Evolutionary conservation across 257 asterid species (phyloP), one percentile per base, ranked within the genome.

Genomic region (Asclepias syriaca): DNA sequence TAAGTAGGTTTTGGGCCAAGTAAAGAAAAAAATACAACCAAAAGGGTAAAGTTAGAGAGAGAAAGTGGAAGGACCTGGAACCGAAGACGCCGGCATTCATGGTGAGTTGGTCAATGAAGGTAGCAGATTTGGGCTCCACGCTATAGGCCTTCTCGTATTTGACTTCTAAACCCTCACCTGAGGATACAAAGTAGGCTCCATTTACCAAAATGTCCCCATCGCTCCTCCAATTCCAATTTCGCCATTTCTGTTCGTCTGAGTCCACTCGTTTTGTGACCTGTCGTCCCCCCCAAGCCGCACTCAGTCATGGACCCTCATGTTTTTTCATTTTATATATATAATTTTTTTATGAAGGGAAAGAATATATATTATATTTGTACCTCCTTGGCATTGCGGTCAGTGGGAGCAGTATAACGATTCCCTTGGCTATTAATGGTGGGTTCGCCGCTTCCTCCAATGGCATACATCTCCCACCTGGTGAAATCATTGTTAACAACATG

Each of bases 381-480:
- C 96, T 89, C 89, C 70, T 87, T 89, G 59, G 96, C 96, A 61
- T 84, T 84, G 68, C 79, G 85, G 65, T 89, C 86, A 18, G 72
- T 56, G 0, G 96, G 94, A 0, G 96, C 96, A 11, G 86, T 86
- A 60, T 86, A 89, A 0, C 96, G 86, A 72, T 89, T 89, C 21
- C 96, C 96, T 75, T 89, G 94, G 72, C 96, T 89, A 19, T 89
- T 89, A 40, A 89, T 89, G 11, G 96, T 89, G 34, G 96, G 96
- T 18, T 77, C 82, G 3, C 92, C 96, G 53, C 94, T 87, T n/a
- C 96, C 96, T 13, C 96, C 96, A 27, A 89, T 89, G 1, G 96
- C 96, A 74, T 89, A 89, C 96, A 89, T 89, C 69, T 89, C 96
- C 96, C 96, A 89, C 82, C 83, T 77, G 0, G 96, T 89, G 48